phyloP scores from a whole-genome alignment of 2,329 filamentous ascomycete species.

The Zasmidium angulare region DNA sequence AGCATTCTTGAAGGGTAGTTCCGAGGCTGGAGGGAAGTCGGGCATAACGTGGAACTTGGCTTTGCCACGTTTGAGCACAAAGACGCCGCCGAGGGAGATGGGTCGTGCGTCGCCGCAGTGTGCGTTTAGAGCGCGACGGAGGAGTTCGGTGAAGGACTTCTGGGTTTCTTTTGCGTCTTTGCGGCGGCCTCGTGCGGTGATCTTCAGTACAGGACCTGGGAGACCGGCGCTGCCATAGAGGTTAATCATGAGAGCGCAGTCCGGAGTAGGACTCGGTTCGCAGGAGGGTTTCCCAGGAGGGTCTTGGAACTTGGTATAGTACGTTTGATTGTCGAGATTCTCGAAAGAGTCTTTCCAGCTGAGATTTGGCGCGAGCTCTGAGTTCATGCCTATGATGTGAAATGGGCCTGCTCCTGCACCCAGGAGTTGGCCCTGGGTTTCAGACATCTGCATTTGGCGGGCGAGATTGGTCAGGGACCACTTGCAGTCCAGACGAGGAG shows the following conservation, averaged over 20 bases:
- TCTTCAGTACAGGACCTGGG: conserved; percentile 29
- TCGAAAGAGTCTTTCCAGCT: conserved; percentile 27
- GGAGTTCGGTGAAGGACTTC: conserved; percentile 31
- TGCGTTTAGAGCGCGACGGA: conserved; percentile 22
- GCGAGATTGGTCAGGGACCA: conserved; percentile 30
- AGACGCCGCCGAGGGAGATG: conserved; percentile 30
- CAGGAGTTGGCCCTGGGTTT: conserved; percentile 25
- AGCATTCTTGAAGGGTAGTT: conserved; percentile 26
- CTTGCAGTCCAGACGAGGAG: conserved; percentile 30
- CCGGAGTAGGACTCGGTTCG: conserved; percentile 22
- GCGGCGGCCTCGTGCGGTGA: conserved; percentile 26
- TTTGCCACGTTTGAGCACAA: conserved; percentile 29
- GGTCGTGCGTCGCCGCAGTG: conserved; percentile 25
- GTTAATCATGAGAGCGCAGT: conserved; percentile 36
- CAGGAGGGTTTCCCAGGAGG: conserved; percentile 33
- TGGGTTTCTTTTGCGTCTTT: too few species aligned
- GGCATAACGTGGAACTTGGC: conserved; percentile 34
- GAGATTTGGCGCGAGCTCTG: conserved; percentile 31
- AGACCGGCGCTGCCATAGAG: conserved; percentile 28
- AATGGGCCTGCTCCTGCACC: conserved; percentile 34
- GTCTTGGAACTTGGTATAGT: conserved; percentile 42
- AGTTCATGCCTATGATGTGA: conserved; percentile 29
- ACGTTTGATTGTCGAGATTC: conserved; percentile 26
- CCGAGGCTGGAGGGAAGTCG: conserved; percentile 27
- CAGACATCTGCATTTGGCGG: conserved; percentile 27